Evolutionary conservation across 2,329 filamentous ascomycete species (phyloP).

Genomic region (Aureobasidium sp.): DNA sequence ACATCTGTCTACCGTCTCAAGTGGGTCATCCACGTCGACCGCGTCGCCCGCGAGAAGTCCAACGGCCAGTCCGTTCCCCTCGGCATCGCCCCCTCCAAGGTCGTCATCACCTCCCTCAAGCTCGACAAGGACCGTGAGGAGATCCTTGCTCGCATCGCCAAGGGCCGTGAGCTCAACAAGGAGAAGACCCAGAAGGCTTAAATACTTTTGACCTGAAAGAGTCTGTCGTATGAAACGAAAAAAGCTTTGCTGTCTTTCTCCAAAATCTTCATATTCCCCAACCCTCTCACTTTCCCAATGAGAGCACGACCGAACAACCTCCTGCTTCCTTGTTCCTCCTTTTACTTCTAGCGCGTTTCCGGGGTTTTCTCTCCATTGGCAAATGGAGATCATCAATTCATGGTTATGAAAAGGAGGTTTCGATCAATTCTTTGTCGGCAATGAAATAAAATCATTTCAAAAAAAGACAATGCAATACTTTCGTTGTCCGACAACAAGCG

Average conservation of each 20-base stretch:
- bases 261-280: neutral
- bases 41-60: slow-evolving; percentile 93
- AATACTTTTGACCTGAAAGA: slow-evolving; percentile 3
- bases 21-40: slow-evolving; percentile 95
- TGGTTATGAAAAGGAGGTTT: slow-evolving; percentile 2
- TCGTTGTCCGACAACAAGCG: neutral
- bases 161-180: slow-evolving; percentile 61
- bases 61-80: slow-evolving; percentile 93
- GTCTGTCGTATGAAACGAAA: slow-evolving; percentile 2
- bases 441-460: slow-evolving; percentile 10
- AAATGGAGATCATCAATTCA: slow-evolving; percentile 6
- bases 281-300: neutral
- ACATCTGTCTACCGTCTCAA: slow-evolving; percentile 97
- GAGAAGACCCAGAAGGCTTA: slow-evolving; percentile 47
- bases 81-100: slow-evolving; percentile 92
- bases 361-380: slow-evolving; percentile 9
- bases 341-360: slow-evolving; percentile 11
- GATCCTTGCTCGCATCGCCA: slow-evolving; percentile 79
- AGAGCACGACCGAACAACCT: neutral
- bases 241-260: slow-evolving; percentile 8
- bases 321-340: neutral
- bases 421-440: slow-evolving; percentile 7
- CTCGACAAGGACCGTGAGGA: slow-evolving; percentile 89
- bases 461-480: neutral
- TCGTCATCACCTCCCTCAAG: slow-evolving; percentile 98